Conservation (phyloP, 1,284 basidiomycete species). For the Cutaneotrichosporon cyanovorans region DNA sequence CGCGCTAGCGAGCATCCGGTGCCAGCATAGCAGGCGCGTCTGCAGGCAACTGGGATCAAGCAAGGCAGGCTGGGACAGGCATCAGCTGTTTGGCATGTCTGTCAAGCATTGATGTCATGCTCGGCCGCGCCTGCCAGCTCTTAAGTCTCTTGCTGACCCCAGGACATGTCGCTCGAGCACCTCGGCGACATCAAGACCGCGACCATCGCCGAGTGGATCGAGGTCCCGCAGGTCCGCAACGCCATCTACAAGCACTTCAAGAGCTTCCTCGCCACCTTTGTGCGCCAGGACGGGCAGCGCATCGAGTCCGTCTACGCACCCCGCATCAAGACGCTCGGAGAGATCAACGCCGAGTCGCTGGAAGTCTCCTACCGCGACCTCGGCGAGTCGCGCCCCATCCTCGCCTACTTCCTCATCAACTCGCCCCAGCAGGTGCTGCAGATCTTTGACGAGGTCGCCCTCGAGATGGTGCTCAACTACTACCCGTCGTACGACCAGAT, state of each 20-base stretch:
- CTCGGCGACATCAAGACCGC: constrained; percentile 95
- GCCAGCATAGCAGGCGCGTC: too few species aligned
- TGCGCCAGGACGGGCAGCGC: constrained; percentile 71
- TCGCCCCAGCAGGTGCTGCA: constrained; percentile 85
- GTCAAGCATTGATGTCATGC: too few species aligned
- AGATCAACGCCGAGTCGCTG: constrained; percentile 93
- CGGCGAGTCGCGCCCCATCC: constrained; percentile 79
- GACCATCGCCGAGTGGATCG: constrained; percentile 95
- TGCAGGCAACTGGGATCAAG: too few species aligned
- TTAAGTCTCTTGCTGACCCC: constrained; percentile 8
- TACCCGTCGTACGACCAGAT: constrained; percentile 96
- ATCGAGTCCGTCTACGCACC: constrained; percentile 78
- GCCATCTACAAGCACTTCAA: constrained; percentile 90
- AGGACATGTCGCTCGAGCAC: constrained; percentile 93
- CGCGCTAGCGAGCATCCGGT: too few species aligned
- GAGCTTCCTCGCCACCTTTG: constrained; percentile 91
- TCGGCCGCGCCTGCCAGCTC: too few species aligned
- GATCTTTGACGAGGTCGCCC: constrained; percentile 92
- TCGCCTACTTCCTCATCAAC: constrained; percentile 95
- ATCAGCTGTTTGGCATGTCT: too few species aligned
- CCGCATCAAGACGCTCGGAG: constrained; percentile 85
- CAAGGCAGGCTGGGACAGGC: too few species aligned
- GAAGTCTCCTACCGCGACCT: constrained; percentile 95
- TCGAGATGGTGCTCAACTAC: constrained; percentile 88
- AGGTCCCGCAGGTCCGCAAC: constrained; percentile 78